phyloP scores from a whole-genome alignment of 75 land plant species.

The Adiantum capillusveneris region DNA sequence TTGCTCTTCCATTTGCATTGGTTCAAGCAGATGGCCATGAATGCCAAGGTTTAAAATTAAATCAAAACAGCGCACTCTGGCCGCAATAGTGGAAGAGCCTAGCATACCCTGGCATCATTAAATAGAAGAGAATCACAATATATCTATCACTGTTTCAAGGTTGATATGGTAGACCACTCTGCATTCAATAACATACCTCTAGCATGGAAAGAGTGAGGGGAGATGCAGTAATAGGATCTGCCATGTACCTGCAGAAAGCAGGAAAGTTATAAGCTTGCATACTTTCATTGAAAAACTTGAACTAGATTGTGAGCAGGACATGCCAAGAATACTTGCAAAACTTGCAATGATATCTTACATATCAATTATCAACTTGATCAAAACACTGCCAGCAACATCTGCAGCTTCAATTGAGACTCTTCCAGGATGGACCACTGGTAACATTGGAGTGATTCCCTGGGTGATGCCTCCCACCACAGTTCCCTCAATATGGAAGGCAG shows the following conservation, averaged over 20 bases:
- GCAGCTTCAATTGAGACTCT: conserved; percentile 48
- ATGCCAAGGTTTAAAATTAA: conserved; percentile 93
- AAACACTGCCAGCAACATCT: conserved; percentile 97
- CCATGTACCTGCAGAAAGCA: conserved; percentile 59
- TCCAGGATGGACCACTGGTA: conserved; percentile 48
- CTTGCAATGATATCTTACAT: conserved; percentile 65
- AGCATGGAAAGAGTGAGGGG: conserved; percentile 91
- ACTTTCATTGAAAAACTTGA: too few relatives aligned
- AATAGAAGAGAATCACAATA: too few relatives aligned
- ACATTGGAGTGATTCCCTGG: conserved; percentile 34
- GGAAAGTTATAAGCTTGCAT: conserved; percentile 10
- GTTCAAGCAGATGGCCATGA: conserved; percentile 94
- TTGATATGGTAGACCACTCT: neutral
- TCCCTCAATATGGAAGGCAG: conserved; percentile 83
- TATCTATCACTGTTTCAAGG: too few relatives aligned
- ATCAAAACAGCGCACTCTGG: conserved; percentile 79
- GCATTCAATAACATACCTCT: conserved; percentile 51
- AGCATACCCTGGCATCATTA: conserved; percentile 60
- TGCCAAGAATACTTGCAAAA: neutral
- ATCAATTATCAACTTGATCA: conserved; percentile 95
- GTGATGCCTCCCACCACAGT: conserved; percentile 33
- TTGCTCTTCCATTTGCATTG: conserved; percentile 54
- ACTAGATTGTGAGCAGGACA: too few relatives aligned
- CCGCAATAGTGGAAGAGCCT: conserved; percentile 43
- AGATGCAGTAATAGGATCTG: conserved; percentile 76